Evolutionary conservation across 306 rosid genomes (phyloP), one percentile per base, ranked within the genome.

Genomic region (Vigna radiata): DNA sequence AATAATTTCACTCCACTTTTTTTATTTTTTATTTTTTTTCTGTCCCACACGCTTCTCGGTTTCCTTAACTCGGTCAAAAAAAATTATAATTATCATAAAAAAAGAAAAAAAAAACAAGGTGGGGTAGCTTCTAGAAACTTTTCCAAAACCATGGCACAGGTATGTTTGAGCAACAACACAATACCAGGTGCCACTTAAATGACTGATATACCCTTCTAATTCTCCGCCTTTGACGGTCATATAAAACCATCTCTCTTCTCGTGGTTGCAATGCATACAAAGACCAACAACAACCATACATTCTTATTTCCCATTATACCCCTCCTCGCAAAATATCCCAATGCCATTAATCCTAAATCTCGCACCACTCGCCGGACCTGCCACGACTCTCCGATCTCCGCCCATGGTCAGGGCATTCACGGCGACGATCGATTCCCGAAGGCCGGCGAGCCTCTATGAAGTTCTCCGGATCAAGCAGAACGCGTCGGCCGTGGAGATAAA

Each of bases 401-500:
- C 9, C 13, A 31, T 68, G n/a, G 18, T 75, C 23, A 36, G 71
- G 3, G 75, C 50, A 44, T 44, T 44, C 49, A 12, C 49, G 15
- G 49, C 49, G 0, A 12, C 49, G 25, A 27, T 53, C 0, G 68
- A 53, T 17, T 52, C 73, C 8, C 83, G 77, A 15, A 31, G 60
- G 18, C 6, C 72, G 18, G 5, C 29, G 61, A 81, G 73, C 23
- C 61, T 75, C 17, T 81, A 81, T 41, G 68, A 81, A 44, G 85
- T 81, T 39, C 81, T 81, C 12, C 77, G 60, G 23, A 48, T 81
- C 33, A 75, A 75, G 23, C 73, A 75, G 73, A 75, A 61, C 64
- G 85, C 81, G 2, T 75, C 81, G 4, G 36, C 67, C 0, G 10
- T 8, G 53, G 85, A 81, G 11, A 81, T 81, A 33, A 68, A 44